These are phyloP conservation scores for Quercus parvula DNA, from an alignment of 306 rosid species.

Conservation along the genomic window DNA sequence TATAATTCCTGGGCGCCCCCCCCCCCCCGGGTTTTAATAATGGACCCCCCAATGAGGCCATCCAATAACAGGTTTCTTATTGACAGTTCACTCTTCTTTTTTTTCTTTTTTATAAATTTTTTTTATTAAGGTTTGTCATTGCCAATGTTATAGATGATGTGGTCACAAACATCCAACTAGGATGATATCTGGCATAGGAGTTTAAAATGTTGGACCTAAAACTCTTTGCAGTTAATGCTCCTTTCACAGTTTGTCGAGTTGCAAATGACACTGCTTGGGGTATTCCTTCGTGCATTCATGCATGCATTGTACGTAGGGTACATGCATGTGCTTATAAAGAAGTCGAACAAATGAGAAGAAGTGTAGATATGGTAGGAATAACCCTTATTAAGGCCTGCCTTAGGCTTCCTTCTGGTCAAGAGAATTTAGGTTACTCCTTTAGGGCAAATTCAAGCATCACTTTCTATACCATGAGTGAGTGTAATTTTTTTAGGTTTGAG, in stretches of 20 bases:
- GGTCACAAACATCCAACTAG: not conserved
- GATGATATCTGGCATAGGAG: not conserved
- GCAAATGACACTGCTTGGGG: not conserved
- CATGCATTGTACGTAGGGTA: not conserved
- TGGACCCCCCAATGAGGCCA: not conserved
- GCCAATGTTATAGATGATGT: not conserved
- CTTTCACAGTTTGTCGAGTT: not conserved
- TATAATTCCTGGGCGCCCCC: too few relatives aligned
- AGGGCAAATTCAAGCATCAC: not conserved
- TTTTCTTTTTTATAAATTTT: too few relatives aligned
- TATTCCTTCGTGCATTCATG: not conserved
- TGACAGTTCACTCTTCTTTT: too few relatives aligned
- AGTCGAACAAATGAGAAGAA: not conserved
- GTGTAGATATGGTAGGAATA: not conserved
- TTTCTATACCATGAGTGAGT: not conserved
- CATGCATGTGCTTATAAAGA: not conserved
- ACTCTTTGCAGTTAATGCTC: not conserved
- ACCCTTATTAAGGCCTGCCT: not conserved
- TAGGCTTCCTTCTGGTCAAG: conserved; percentile 2
- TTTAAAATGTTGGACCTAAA: not conserved
- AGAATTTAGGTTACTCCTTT: not conserved
- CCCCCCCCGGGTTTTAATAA: too few relatives aligned
- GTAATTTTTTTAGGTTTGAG: not conserved
- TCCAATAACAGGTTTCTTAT: not conserved
- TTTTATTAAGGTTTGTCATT: not conserved